phyloP scores from a whole-genome alignment of 805 yeast genomes.

The Pichia eremophila region DNA sequence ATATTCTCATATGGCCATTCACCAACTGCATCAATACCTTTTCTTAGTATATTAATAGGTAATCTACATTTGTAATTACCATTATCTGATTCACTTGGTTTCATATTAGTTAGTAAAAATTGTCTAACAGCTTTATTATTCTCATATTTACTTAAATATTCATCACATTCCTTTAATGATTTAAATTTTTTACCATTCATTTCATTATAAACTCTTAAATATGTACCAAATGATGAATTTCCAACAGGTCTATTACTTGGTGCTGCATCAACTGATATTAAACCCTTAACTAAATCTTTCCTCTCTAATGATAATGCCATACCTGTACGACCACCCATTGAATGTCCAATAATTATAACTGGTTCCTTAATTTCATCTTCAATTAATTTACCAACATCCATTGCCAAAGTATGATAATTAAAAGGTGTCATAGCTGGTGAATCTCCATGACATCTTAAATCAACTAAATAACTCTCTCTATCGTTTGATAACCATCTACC shows the following conservation, averaged over 20 bases:
- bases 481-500: slow-evolving; percentile 42
- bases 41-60: slow-evolving; percentile 63
- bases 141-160: slow-evolving; percentile 54
- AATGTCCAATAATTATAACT: slow-evolving; percentile 68
- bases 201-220: slow-evolving; percentile 51
- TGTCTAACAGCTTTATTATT: slow-evolving; percentile 53
- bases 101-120: slow-evolving; percentile 66
- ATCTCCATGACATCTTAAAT: slow-evolving; percentile 86
- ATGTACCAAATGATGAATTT: slow-evolving; percentile 47
- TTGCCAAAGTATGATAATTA: slow-evolving; percentile 73
- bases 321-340: slow-evolving; percentile 91
- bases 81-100: slow-evolving; percentile 27
- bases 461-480: slow-evolving; percentile 54
- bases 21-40: slow-evolving; percentile 56
- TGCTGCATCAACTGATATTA: slow-evolving; percentile 82
- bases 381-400: slow-evolving; percentile 75
- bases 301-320: slow-evolving; percentile 74
- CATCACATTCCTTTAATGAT: slow-evolving; percentile 59
- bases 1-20: slow-evolving; percentile 66
- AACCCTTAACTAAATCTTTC: slow-evolving; percentile 49
- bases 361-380: slow-evolving; percentile 32
- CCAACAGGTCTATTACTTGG: slow-evolving; percentile 48
- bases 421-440: slow-evolving; percentile 69
- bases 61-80: slow-evolving; percentile 39
- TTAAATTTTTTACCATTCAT: slow-evolving; percentile 41